Conservation (phyloP, 768 basidiomycete genomes). For the Lactarius quietus region DNA sequence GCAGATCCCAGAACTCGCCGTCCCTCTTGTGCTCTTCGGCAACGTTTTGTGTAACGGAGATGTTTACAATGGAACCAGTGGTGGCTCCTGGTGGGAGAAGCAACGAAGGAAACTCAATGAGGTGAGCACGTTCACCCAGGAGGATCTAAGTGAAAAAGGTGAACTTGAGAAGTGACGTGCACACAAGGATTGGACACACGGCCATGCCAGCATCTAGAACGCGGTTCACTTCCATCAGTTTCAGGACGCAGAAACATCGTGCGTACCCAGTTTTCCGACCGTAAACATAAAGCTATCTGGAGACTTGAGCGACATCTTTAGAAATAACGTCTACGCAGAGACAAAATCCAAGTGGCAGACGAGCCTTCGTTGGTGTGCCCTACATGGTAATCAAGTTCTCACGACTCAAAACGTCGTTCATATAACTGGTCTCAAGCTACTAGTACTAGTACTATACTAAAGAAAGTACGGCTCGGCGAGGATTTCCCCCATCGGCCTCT, state of each 20-base stretch:
- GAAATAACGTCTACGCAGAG: background rate
- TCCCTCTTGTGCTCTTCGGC: constrained; percentile 81
- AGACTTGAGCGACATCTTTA: constrained; percentile 29
- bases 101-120: constrained; percentile 97
- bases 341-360: background rate
- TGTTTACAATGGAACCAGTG: constrained; percentile 95
- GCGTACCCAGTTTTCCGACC: constrained; percentile 88
- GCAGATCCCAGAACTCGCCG: constrained; percentile 78
- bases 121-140: constrained; percentile 88
- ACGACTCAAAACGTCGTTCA: no score
- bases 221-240: constrained; percentile 20
- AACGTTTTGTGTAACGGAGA: constrained; percentile 87
- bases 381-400: constrained; percentile 5
- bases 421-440: no score
- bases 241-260: background rate
- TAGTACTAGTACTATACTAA: no score
- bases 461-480: no score
- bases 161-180: constrained; percentile 24
- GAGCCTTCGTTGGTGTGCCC: background rate
- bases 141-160: constrained; percentile 59
- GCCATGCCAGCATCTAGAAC: constrained; percentile 87
- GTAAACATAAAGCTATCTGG: constrained; percentile 85
- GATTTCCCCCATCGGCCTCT: no score
- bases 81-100: constrained; percentile 89
- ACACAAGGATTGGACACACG: constrained; percentile 42